Evolutionary conservation across 306 rosid species (phyloP).

Genomic region (Cucurbita pepo): DNA sequence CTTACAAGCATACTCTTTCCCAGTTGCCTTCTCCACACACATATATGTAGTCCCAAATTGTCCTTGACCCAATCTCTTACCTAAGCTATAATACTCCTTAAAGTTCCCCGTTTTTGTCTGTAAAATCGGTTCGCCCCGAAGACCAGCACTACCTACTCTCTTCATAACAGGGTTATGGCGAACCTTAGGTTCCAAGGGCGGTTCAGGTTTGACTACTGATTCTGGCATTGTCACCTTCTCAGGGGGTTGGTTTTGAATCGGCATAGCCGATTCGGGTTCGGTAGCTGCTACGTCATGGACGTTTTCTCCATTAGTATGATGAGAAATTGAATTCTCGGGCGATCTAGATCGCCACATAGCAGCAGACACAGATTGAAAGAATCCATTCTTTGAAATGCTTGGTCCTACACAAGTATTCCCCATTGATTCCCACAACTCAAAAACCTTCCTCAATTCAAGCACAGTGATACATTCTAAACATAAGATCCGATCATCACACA

Average conservation of each 20-base stretch:
- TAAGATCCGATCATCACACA: constrained; percentile 27
- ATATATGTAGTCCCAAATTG: constrained; percentile 75
- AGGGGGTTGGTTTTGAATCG: constrained; percentile 77
- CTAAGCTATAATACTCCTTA: constrained; percentile 58
- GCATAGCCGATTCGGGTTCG: constrained; percentile 50
- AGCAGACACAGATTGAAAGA: constrained; percentile 81
- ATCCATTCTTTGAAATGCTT: constrained; percentile 59
- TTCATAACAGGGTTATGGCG: constrained; percentile 39
- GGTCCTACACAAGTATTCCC: constrained; percentile 98
- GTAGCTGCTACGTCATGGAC: constrained; percentile 22
- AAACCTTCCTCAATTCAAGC: constrained; percentile 14
- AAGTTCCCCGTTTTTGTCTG: constrained; percentile 55
- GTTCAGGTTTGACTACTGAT: constrained; percentile 25
- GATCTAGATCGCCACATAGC: constrained; percentile 70
- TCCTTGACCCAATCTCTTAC: constrained; percentile 84
- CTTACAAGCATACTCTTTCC: constrained; percentile 74
- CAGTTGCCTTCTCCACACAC: constrained; percentile 72
- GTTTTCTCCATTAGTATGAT: constrained; percentile 26
- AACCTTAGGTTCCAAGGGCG: constrained; percentile 20
- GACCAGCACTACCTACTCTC: constrained; percentile 88
- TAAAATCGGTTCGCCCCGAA: constrained; percentile 58
- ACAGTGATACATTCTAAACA: constrained; percentile 24
- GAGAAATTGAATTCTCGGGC: constrained; percentile 49
- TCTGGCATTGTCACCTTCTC: constrained; percentile 67
- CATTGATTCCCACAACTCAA: constrained; percentile 31